Base-by-base conservation (phyloP, 202 grass and related monocot genomes). In the Carex arenaria region DNA sequence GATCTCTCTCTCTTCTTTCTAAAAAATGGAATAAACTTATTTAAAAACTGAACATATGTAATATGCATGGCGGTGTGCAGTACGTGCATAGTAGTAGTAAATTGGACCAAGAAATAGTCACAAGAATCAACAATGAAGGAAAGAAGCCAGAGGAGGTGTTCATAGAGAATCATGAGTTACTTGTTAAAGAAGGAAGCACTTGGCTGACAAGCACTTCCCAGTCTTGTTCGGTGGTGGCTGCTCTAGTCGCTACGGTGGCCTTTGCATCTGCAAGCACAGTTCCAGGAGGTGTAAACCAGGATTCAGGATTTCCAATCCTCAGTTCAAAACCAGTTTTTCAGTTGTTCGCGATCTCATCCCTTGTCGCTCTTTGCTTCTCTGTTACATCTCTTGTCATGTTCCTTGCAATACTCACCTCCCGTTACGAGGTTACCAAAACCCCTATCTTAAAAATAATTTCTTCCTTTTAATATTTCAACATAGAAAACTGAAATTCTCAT, bases 331-430 rank as follows among this genome's bases (percentile, higher is more conserved):
- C 5, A 57, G 10, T 65, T 40, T 86, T 86, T 65, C 26, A 40
- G 61, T 0, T 86, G 22, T 86, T 86, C 4, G 30, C 34, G 19
- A 56, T 72, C 10, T 72, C 76, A 3, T 28, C 61, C 34, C 49
- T 51, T 26, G 2, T 86, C 2, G 61, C 85, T 8, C 76, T 86
- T 67, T 81, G 28, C 51, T 80, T 53, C 54, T 86, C 85, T 19
- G 18, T 61, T 15, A 80, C 78, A 13, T 86, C 85, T 11, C 34
- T 86, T 4, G 17, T 86, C 22, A 81, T 64, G 85, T 86, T 86
- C 52, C 64, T 86, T 3, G 9, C 52, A 7, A 80, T 86, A 17
- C 64, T 86, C 23, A 86, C 65, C 30, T 79, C 85, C 3, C 53
- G 34, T 26, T 64, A 62, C n/a, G 22, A 54, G 70, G 70, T 74